A percentile compares a stretch with the other conserved stretches of the same genome.
These are phyloP conservation scores for Aspergillus biplanus DNA, from an alignment of 495 filamentous ascomycete genomes.

Conservation along the genomic window DNA sequence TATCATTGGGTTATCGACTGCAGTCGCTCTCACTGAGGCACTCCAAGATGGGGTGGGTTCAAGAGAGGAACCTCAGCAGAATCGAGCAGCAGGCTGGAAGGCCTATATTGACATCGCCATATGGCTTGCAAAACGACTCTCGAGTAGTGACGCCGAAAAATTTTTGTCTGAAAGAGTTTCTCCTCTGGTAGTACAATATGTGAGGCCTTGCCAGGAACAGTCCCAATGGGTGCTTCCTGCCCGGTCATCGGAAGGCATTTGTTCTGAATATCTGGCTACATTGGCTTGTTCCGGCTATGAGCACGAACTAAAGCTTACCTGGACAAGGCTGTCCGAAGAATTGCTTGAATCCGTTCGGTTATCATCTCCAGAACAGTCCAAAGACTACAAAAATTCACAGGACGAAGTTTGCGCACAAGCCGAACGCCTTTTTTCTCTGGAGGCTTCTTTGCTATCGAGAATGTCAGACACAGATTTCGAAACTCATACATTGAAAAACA, in stretches of 20 bases:
- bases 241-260: slow-evolving; percentile 41
- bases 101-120: slow-evolving; percentile 66
- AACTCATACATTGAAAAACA: slow-evolving; percentile 24
- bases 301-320: slow-evolving; percentile 47
- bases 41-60: slow-evolving; percentile 69
- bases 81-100: slow-evolving; percentile 69
- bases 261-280: slow-evolving; percentile 41
- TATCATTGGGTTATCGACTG: slow-evolving; percentile 31
- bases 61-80: slow-evolving; percentile 72
- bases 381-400: slow-evolving; percentile 73
- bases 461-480: slow-evolving; percentile 33
- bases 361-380: slow-evolving; percentile 78
- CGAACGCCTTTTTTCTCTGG: slow-evolving; percentile 63
- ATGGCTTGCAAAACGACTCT: slow-evolving; percentile 49
- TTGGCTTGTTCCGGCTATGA: slow-evolving; percentile 32
- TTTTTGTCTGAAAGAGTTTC: slow-evolving; percentile 54
- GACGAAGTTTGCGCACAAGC: slow-evolving; percentile 61
- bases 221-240: slow-evolving; percentile 54
- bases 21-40: slow-evolving; percentile 57
- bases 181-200: slow-evolving; percentile 62
- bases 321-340: slow-evolving; percentile 56
- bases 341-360: slow-evolving; percentile 65
- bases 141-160: slow-evolving; percentile 49
- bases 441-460: slow-evolving; percentile 47
- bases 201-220: slow-evolving; percentile 49